Evolutionary conservation across 441 rosid species (phyloP).

Genomic region (Corymbia calophylla): DNA sequence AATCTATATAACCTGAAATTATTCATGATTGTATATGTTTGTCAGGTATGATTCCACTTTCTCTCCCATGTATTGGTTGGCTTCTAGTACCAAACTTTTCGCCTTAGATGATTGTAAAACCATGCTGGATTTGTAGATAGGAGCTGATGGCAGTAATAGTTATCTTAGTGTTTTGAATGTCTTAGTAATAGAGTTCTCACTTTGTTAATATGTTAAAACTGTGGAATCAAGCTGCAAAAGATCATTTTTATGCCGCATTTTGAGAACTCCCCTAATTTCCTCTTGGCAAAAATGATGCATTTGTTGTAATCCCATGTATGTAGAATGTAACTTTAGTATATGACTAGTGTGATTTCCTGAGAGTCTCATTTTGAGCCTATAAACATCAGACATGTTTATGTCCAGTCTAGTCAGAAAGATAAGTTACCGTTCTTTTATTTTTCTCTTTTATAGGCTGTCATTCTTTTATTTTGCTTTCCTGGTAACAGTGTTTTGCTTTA

Average conservation of each 20-base stretch:
- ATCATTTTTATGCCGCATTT: neutral
- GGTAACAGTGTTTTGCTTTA: neutral
- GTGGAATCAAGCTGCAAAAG: neutral
- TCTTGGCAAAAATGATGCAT: neutral
- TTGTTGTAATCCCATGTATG: neutral
- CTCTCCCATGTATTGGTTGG: neutral
- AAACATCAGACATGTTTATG: neutral
- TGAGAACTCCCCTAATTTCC: neutral
- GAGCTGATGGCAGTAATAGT: neutral
- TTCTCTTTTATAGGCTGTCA: neutral
- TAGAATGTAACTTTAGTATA: neutral
- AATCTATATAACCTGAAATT: neutral
- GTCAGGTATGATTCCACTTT: neutral
- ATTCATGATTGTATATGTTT: neutral
- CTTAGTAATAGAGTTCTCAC: neutral
- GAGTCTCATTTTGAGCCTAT: neutral
- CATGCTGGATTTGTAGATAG: neutral
- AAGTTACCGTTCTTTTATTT: neutral
- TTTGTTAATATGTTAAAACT: neutral
- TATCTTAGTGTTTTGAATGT: neutral
- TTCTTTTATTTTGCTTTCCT: neutral
- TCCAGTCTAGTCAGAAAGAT: neutral
- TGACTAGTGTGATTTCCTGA: neutral
- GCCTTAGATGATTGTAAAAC: neutral
- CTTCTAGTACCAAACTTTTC: neutral